These are phyloP conservation scores for Globisporangium iwayamae DNA, from an alignment of 352 stramenopile genomes.

Conservation along the genomic window DNA sequence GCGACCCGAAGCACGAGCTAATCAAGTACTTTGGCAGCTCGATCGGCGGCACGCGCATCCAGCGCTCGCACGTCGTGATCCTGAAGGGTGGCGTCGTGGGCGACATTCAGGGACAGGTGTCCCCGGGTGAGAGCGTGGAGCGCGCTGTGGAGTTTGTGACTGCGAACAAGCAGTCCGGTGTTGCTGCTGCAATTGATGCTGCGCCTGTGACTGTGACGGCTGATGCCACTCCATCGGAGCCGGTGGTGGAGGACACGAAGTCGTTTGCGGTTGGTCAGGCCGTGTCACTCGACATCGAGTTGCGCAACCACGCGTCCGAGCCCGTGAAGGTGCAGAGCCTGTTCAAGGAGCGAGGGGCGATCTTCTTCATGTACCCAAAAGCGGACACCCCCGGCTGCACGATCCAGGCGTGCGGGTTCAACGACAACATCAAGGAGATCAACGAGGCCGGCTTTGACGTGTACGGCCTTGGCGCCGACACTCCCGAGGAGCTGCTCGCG, in stretches of 20 bases:
- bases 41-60: constrained; percentile 67
- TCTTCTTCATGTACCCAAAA: constrained; percentile 90
- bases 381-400: constrained; percentile 83
- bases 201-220: background rate
- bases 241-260: constrained; percentile 1
- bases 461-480: constrained; percentile 75
- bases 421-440: constrained; percentile 77
- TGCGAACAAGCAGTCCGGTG: constrained; percentile 30
- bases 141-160: constrained; percentile 71
- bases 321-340: constrained; percentile 65
- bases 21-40: constrained; percentile 88
- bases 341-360: constrained; percentile 66
- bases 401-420: constrained; percentile 80
- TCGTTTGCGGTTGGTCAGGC: constrained; percentile 43
- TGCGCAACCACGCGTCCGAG: constrained; percentile 61
- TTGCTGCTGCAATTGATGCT: background rate
- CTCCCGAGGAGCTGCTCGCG: constrained; percentile 53
- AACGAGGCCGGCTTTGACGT: constrained; percentile 75
- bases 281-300: constrained; percentile 55
- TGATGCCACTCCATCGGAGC: background rate
- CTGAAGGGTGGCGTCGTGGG: constrained; percentile 74
- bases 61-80: constrained; percentile 84
- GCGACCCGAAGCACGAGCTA: constrained; percentile 75
- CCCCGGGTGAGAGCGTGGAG: constrained; percentile 68
- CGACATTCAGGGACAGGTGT: constrained; percentile 78